Percentiles rank a stretch among this genome's conserved stretches.
phyloP scores from a whole-genome alignment of 192 early-diverging fungal genomes.

The Coemansia sp. region DNA sequence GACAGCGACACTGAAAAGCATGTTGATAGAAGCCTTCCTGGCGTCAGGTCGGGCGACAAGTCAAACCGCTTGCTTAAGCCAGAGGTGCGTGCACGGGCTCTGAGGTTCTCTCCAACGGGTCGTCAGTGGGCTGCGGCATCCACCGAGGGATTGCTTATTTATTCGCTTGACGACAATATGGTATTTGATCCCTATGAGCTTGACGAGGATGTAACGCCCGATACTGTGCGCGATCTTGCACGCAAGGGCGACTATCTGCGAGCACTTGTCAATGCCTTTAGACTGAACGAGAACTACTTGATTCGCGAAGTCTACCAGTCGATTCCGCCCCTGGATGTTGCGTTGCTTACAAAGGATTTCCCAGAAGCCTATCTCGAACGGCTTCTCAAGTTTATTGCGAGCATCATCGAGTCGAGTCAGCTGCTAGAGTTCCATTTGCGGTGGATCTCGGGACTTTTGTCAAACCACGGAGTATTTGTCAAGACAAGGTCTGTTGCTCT shows the following conservation, averaged over 20 bases:
- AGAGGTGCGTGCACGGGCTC: constrained; percentile 79
- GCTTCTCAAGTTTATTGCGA: constrained; percentile 80
- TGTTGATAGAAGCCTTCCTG: constrained; percentile 78
- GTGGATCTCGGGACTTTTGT: constrained; percentile 77
- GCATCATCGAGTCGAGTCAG: constrained; percentile 75
- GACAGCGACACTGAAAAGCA: constrained; percentile 80
- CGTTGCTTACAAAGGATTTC: constrained; percentile 74
- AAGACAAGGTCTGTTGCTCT: constrained; percentile 64
- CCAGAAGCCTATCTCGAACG: constrained; percentile 85
- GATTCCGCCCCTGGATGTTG: constrained; percentile 76
- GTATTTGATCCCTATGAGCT: constrained; percentile 98
- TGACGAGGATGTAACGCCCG: constrained; percentile 94
- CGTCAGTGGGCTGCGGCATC: constrained; percentile 94
- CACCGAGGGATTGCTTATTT: constrained; percentile 93
- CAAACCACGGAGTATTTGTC: constrained; percentile 75
- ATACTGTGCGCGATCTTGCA: constrained; percentile 74
- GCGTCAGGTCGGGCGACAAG: constrained; percentile 82
- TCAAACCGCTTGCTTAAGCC: constrained; percentile 75
- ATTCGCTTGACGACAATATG: constrained; percentile 90
- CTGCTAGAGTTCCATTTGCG: constrained; percentile 85
- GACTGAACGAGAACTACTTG: constrained; percentile 82
- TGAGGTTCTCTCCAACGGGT: constrained; percentile 92
- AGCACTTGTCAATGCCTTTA: constrained; percentile 89
- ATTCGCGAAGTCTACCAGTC: constrained; percentile 77
- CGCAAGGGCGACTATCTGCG: constrained; percentile 78